Evolutionary conservation across 2,329 filamentous ascomycete genomes (phyloP).

Genomic region (Aspergillus costaricaensis): DNA sequence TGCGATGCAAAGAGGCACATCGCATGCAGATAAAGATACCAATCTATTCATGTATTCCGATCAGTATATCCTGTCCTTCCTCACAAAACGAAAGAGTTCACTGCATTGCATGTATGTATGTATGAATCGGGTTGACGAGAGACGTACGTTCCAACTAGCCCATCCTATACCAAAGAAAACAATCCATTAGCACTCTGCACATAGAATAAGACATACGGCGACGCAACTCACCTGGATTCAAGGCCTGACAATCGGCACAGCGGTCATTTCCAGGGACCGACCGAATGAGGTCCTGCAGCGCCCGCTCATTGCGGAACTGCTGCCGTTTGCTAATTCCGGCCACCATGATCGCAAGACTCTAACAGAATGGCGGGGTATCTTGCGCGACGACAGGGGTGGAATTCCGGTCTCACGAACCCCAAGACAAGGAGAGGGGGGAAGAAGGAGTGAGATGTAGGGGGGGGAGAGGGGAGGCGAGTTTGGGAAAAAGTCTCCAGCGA

Average conservation of each 20-base stretch:
- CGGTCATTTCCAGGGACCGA: slow-evolving; percentile 83
- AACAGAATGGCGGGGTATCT: background rate
- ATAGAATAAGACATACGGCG: background rate
- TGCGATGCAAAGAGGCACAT: slow-evolving; percentile 91
- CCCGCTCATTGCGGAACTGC: slow-evolving; percentile 94
- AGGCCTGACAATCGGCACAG: slow-evolving; percentile 89
- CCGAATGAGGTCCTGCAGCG: slow-evolving; percentile 84
- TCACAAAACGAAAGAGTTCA: background rate
- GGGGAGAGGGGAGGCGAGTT: background rate
- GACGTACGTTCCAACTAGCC: slow-evolving; percentile 92
- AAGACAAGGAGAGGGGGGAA: slow-evolving; percentile 16
- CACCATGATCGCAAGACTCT: slow-evolving; percentile 58
- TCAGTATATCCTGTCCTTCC: slow-evolving; percentile 16
- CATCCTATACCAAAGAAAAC: slow-evolving; percentile 62
- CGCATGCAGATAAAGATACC: slow-evolving; percentile 98
- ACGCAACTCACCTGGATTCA: slow-evolving; percentile 76
- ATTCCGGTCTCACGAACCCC: background rate
- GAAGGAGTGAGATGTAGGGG: slow-evolving; percentile 12
- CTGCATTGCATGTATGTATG: slow-evolving; percentile 1
- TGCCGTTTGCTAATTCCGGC: slow-evolving; percentile 87
- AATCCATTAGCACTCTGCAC: slow-evolving; percentile 6
- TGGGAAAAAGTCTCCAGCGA: slow-evolving; percentile 10
- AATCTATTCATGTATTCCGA: slow-evolving; percentile 57
- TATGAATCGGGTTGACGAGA: background rate
- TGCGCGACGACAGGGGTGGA: background rate